Conservation (phyloP, 1,139 yeast species). For the Kazachstania sp. region DNA sequence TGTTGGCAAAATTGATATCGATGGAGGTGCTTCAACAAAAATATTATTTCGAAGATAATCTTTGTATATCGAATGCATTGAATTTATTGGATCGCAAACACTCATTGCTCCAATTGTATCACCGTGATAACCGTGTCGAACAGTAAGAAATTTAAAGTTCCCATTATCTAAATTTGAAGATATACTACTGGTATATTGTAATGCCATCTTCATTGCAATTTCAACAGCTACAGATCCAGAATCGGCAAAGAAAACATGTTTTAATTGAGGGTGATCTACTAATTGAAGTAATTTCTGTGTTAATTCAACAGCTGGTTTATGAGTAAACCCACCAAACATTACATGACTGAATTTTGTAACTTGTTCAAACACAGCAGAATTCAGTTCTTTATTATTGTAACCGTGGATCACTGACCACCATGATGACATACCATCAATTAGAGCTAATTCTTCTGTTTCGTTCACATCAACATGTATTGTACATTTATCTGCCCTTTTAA, state of each 20-base stretch:
- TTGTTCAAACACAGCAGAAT: slow-evolving; percentile 26
- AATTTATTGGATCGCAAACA: slow-evolving; percentile 28
- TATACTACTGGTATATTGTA: slow-evolving; percentile 27
- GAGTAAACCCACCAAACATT: slow-evolving; percentile 34
- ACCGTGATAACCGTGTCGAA: slow-evolving; percentile 27
- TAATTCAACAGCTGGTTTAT: slow-evolving; percentile 27
- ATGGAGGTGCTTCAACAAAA: slow-evolving; percentile 27
- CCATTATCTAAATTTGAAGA: slow-evolving; percentile 11
- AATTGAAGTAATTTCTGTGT: slow-evolving; percentile 20
- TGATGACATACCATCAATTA: slow-evolving; percentile 33
- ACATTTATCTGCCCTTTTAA: slow-evolving; percentile 26
- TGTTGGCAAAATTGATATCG: slow-evolving; percentile 13
- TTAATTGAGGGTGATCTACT: slow-evolving; percentile 21
- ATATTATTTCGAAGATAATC: slow-evolving; percentile 28
- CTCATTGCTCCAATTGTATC: slow-evolving; percentile 31
- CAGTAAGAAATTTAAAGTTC: slow-evolving; percentile 20
- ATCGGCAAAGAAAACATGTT: slow-evolving; percentile 29
- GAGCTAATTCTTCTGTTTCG: slow-evolving; percentile 7
- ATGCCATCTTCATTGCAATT: slow-evolving; percentile 43
- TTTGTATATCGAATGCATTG: slow-evolving; percentile 29
- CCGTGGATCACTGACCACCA: slow-evolving; percentile 35
- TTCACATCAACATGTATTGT: slow-evolving; percentile 16
- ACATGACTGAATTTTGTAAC: slow-evolving; percentile 27
- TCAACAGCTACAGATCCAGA: slow-evolving; percentile 52
- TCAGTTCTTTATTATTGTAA: slow-evolving; percentile 27